Percentiles rank a stretch among this genome's conserved stretches.
These are phyloP conservation scores for Aquilaria sinensis DNA, from an alignment of 345 rosid species.

Conservation along the genomic window DNA sequence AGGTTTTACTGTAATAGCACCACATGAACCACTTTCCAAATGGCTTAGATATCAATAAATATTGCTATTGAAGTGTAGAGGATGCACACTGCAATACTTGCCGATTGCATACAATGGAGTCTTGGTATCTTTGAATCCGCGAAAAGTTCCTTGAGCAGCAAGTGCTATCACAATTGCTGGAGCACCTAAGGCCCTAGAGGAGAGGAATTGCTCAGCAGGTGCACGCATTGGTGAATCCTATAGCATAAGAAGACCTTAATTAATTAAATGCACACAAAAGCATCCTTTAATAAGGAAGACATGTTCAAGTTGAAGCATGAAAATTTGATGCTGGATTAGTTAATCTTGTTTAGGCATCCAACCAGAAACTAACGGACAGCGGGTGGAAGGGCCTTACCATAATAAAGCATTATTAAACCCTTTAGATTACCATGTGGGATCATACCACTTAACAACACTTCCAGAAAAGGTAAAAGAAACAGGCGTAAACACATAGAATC, in stretches of 20 bases:
- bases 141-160: conserved; percentile 93
- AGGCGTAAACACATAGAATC: conserved; percentile 4
- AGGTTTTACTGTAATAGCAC: too few species aligned
- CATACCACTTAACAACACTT: background rate
- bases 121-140: conserved; percentile 90
- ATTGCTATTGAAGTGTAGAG: background rate
- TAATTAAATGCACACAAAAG: background rate
- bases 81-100: conserved; percentile 36
- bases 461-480: background rate
- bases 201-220: conserved; percentile 79
- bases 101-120: conserved; percentile 93
- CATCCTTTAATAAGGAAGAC: background rate
- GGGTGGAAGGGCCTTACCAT: too few species aligned
- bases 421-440: too few species aligned
- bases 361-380: too few species aligned
- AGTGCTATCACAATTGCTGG: conserved; percentile 92
- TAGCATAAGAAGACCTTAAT: conserved; percentile 1
- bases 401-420: too few species aligned
- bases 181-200: conserved; percentile 80
- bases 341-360: background rate
- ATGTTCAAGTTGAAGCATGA: background rate
- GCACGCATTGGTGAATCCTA: conserved; percentile 89
- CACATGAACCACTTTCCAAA: too few species aligned
- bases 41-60: too few species aligned
- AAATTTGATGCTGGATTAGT: background rate